Conservation (phyloP, 306 rosid species). For the Castanopsis chinensis region DNA sequence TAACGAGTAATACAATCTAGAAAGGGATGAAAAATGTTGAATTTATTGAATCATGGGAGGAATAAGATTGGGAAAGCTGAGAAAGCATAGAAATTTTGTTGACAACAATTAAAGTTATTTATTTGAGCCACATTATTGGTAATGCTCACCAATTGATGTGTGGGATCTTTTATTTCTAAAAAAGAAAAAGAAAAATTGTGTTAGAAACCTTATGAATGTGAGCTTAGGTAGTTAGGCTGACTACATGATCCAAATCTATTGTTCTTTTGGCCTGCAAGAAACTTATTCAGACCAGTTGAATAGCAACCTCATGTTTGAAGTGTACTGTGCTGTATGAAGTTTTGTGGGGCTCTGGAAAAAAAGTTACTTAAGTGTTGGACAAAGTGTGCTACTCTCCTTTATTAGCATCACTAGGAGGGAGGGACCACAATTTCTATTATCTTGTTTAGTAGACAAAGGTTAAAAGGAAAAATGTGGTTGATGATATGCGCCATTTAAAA, state of each 20-base stretch:
- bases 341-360: background rate
- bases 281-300: no score
- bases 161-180: background rate
- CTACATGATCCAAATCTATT: background rate
- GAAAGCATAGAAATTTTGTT: background rate
- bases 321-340: background rate
- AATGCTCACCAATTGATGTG: background rate
- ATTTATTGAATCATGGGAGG: no score
- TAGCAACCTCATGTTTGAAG: no score
- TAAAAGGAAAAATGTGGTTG: no score
- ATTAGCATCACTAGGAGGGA: background rate
- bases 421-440: background rate
- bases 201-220: background rate
- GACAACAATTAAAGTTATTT: background rate
- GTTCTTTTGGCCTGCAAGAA: background rate
- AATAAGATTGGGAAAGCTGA: no score
- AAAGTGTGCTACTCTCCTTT: background rate
- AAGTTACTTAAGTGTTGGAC: background rate
- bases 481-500: background rate
- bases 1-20: background rate
- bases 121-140: background rate
- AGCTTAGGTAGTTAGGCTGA: background rate
- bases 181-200: background rate
- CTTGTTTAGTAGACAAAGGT: background rate
- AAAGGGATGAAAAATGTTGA: no score